Percentiles rank a stretch among this genome's conserved stretches.
Conservation (phyloP, 2,329 filamentous ascomycete species). For the Cladophialophora carrionii region DNA sequence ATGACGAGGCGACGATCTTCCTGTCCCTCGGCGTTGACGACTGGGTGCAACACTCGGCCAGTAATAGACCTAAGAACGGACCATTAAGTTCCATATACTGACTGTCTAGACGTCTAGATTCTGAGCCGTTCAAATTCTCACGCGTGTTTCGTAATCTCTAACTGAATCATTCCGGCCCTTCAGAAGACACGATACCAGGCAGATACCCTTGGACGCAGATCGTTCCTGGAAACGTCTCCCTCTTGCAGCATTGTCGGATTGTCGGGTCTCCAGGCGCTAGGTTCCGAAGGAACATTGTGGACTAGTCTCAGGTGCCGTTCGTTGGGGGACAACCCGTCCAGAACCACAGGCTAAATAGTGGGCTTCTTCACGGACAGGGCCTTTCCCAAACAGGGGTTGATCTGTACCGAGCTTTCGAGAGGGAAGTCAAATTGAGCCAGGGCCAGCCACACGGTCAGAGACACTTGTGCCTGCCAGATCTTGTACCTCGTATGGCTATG, state of each 20-base stretch:
- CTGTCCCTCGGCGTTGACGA: not conserved
- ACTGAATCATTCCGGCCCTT: not conserved
- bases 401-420: constrained; percentile 13
- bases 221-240: constrained; percentile 17
- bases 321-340: not conserved
- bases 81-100: not conserved
- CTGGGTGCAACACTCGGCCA: not conserved
- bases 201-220: constrained; percentile 24
- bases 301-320: not conserved
- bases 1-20: not conserved
- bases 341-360: constrained; percentile 13
- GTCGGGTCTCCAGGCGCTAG: constrained; percentile 20
- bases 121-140: not conserved
- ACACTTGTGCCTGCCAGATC: constrained; percentile 7
- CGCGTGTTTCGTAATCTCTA: not conserved
- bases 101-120: not conserved
- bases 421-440: constrained; percentile 6
- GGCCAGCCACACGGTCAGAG: constrained; percentile 14
- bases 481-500: constrained; percentile 4
- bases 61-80: not conserved
- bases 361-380: constrained; percentile 6
- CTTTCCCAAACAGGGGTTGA: constrained; percentile 1
- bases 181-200: constrained; percentile 1
- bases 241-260: constrained; percentile 2
- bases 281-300: constrained; percentile 10